Conservation (phyloP, 371 early-diverging fungal genomes). For the Thermomucor indicae-seudaticae region DNA sequence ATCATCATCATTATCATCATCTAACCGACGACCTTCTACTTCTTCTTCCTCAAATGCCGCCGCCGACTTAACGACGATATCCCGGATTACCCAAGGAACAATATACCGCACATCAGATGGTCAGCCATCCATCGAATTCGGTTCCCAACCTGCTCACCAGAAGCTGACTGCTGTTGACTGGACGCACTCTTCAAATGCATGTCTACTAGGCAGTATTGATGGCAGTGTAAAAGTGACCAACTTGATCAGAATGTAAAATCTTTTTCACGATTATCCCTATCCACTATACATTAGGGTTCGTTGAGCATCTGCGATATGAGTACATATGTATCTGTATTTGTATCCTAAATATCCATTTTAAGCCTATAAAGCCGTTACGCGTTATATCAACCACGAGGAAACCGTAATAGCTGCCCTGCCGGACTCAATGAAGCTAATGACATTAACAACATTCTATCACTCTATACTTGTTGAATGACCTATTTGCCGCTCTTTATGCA, state of each 20-base stretch:
- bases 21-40: conserved; percentile 3
- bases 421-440: too few species aligned
- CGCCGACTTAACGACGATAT: conserved; percentile 21
- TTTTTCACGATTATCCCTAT: conserved; percentile 48
- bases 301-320: too few species aligned
- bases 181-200: conserved; percentile 53
- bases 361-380: too few species aligned
- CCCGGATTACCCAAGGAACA: conserved; percentile 28
- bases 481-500: too few species aligned
- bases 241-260: conserved; percentile 44
- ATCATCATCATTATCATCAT: conserved; percentile 8
- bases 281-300: too few species aligned
- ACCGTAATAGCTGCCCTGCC: too few species aligned
- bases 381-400: too few species aligned
- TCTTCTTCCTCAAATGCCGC: conserved; percentile 10
- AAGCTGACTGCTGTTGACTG: conserved; percentile 54
- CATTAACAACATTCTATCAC: too few species aligned
- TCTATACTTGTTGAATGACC: too few species aligned
- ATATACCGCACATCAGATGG: conserved; percentile 37
- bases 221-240: conserved; percentile 55
- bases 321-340: too few species aligned
- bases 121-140: conserved; percentile 37
- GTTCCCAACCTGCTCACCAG: conserved; percentile 35
- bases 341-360: too few species aligned
- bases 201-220: conserved; percentile 51